Base-by-base conservation (phyloP, 164 flowering plant genomes). In the Nymphaea thermarum region DNA sequence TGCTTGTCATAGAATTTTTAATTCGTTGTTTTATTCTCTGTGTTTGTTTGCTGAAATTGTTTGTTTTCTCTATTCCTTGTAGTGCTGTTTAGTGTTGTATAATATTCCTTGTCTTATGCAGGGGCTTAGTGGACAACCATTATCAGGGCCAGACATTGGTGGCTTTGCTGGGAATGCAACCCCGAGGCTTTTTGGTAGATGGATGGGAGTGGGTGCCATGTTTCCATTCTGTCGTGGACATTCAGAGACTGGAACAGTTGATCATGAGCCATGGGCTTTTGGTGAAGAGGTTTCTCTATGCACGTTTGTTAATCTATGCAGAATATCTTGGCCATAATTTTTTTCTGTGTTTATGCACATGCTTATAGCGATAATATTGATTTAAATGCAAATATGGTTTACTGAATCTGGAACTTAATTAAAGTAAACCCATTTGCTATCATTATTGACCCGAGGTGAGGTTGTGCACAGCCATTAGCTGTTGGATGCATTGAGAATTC, bases 221-320 rank as follows among this genome's bases (percentile, higher is more conserved):
- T 89, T 93, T 79, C 98, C 98, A 3, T 93, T 93, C 65, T 91
- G 90, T 64, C 94, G 98, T 65, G 98, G 87, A 59, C 98, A 93
- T 77, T 82, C 97, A 69, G 94, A 87, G 78, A 51, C 41, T 44
- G 83, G 70, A 60, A 89, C 97, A 11, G 59, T 15, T 75, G 87
- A 85, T 75, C 97, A 91, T 75, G 98, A 93, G 71, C 98, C 98
- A 8, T 93, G 98, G 98, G 85, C 96, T 47, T 93, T 93, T 75
- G 98, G 98, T 8, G 81, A 82, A 79, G 94, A 91, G 98, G 97
- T 93, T 71, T 62, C 74, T 73, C 60, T 62, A 60, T 42, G 6
- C 36, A 25, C 36, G 36, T 25, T 25, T 25, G 36, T 25, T 25
- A 25, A 25, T 25, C 36, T 25, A 25, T 25, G 36, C 36, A 25